A percentile compares a stretch with the other conserved stretches of the same genome.
phyloP scores from a whole-genome alignment of 345 rosid genomes.

The Ailanthus altissimus region DNA sequence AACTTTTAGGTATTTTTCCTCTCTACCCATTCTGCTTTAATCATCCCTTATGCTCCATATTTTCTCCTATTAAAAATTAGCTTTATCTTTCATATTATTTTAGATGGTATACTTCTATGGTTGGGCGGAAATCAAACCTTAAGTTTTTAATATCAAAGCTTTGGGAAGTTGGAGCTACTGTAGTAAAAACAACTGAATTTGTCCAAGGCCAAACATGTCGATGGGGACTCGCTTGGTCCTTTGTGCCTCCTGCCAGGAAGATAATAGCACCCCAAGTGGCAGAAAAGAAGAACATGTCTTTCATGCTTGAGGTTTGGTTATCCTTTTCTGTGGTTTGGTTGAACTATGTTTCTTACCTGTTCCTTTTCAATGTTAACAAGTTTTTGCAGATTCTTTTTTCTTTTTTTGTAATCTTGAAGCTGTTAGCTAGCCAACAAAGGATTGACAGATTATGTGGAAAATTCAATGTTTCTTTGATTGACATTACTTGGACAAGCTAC shows the following conservation, averaged over 20 bases:
- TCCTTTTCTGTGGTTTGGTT: not conserved
- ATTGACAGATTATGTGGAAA: not conserved
- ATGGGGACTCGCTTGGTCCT: constrained; percentile 98
- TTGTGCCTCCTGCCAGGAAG: constrained; percentile 62
- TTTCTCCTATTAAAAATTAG: not conserved
- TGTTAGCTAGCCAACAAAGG: not conserved
- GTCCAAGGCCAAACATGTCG: constrained; percentile 87
- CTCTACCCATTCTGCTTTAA: not conserved
- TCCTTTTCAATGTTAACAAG: not conserved
- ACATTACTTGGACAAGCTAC: constrained; percentile 8
- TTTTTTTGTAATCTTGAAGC: not conserved
- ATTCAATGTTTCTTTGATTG: not conserved
- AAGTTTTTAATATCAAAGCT: constrained; percentile 71
- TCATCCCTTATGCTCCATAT: constrained; percentile 1
- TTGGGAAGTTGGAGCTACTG: constrained; percentile 62
- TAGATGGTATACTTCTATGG: constrained; percentile 95
- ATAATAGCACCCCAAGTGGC: constrained; percentile 48
- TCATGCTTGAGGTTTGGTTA: constrained; percentile 76
- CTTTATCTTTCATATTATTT: constrained; percentile 19
- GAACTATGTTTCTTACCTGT: constrained; percentile 6
- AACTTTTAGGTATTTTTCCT: constrained; percentile 51
- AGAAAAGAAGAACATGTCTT: constrained; percentile 50
- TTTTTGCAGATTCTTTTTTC: not conserved
- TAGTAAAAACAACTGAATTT: constrained; percentile 89
- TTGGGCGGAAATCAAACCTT: constrained; percentile 84